Conservation (phyloP, 345 rosid species). For the Citrus trifoliata region DNA sequence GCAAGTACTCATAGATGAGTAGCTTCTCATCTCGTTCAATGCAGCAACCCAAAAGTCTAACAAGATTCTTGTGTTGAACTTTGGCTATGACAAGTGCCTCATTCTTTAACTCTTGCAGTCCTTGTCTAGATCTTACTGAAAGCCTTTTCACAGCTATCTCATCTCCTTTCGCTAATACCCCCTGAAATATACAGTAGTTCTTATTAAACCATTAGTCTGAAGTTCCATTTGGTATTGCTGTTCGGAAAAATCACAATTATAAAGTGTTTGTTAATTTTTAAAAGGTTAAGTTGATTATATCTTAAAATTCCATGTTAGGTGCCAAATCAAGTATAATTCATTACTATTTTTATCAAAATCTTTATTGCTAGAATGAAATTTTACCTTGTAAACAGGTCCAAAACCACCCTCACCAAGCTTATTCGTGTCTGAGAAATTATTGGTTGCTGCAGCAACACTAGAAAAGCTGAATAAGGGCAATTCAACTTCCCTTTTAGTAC, state of each 20-base stretch:
- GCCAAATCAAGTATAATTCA: too few relatives aligned
- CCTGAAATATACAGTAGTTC: background rate
- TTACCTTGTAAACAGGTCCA: slow-evolving; percentile 29
- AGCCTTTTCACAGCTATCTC: background rate
- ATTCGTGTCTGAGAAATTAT: slow-evolving; percentile 25
- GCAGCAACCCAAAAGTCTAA: too few relatives aligned
- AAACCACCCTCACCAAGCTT: slow-evolving; percentile 41
- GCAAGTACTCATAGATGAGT: too few relatives aligned
- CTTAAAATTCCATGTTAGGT: too few relatives aligned
- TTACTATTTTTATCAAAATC: too few relatives aligned
- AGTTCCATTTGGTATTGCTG: too few relatives aligned
- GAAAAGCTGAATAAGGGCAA: slow-evolving; percentile 25
- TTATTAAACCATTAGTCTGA: too few relatives aligned
- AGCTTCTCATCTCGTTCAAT: too few relatives aligned
- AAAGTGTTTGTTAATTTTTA: too few relatives aligned
- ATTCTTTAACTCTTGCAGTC: background rate
- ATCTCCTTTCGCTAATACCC: background rate
- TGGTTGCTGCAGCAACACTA: slow-evolving; percentile 27
- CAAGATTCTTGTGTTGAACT: background rate
- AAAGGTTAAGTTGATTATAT: too few relatives aligned
- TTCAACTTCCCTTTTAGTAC: slow-evolving; percentile 15
- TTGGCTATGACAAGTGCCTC: background rate
- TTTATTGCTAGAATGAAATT: background rate
- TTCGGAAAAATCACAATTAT: too few relatives aligned
- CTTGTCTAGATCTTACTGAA: background rate